Percentiles rank a stretch among this genome's conserved stretches.
Evolutionary conservation across 805 yeast genomes (phyloP).

Genomic region (Candida piceae): DNA sequence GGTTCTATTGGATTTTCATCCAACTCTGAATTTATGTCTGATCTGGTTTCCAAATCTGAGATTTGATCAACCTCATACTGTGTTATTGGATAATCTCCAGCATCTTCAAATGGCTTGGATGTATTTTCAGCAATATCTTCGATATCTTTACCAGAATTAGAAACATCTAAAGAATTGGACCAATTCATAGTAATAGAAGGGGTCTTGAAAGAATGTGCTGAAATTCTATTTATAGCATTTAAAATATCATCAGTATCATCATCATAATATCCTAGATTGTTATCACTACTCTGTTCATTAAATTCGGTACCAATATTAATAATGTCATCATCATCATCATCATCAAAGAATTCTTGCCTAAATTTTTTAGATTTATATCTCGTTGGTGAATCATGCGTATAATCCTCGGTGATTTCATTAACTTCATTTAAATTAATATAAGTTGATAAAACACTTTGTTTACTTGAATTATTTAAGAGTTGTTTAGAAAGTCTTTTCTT

Average conservation of each 20-base stretch:
- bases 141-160: conserved; percentile 13
- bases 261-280: conserved; percentile 1
- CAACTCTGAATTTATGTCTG: no score
- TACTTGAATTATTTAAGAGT: conserved; percentile 13
- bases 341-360: conserved; percentile 2
- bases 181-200: conserved; percentile 34
- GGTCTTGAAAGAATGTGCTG: conserved; percentile 26
- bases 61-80: conserved; percentile 17
- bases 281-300: not conserved
- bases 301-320: not conserved
- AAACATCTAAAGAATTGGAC: conserved; percentile 30
- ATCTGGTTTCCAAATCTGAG: no score
- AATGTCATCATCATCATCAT: not conserved
- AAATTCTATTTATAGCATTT: conserved; percentile 15
- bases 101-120: not conserved
- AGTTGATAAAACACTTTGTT: conserved; percentile 20
- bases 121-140: conserved; percentile 12
- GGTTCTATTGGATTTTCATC: no score
- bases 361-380: conserved; percentile 4
- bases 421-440: conserved; percentile 12
- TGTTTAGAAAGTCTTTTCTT: conserved; percentile 23
- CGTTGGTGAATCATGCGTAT: conserved; percentile 20
- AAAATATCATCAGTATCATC: conserved; percentile 13
- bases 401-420: conserved; percentile 12
- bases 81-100: conserved; percentile 5